phyloP scores from a whole-genome alignment of 2,329 filamentous ascomycete species.

The Proliferodiscus dingleyae region DNA sequence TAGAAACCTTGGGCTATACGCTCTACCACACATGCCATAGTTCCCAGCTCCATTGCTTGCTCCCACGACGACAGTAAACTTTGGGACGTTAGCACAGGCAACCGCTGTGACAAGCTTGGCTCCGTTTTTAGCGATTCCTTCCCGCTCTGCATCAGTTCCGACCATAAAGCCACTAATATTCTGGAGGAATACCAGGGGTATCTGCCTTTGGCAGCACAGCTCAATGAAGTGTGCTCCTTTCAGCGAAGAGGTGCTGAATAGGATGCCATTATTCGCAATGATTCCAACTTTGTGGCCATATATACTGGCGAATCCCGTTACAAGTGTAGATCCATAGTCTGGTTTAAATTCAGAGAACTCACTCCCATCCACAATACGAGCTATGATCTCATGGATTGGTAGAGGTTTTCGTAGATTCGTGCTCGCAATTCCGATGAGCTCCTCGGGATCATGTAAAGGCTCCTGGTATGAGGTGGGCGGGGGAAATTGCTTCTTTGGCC shows the following conservation, averaged over 20 bases:
- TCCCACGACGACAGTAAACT: conserved; percentile 95
- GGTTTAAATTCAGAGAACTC: conserved; percentile 93
- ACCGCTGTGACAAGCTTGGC: conserved; percentile 96
- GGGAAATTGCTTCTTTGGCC: conserved; percentile 51
- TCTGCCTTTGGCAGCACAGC: conserved; percentile 82
- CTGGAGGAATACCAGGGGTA: conserved; percentile 89
- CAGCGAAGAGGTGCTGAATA: conserved; percentile 82
- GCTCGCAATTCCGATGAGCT: conserved; percentile 83
- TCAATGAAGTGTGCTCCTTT: conserved; percentile 98
- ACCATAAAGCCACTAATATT: conserved; percentile 99
- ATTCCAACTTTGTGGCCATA: conserved; percentile 90
- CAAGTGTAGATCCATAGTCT: conserved; percentile 80
- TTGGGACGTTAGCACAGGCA: conserved; percentile 88
- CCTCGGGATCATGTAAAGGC: conserved; percentile 72
- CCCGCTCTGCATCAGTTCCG: conserved; percentile 82
- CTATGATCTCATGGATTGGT: conserved; percentile 84
- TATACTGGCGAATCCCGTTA: conserved; percentile 87
- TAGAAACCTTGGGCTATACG: conserved; percentile 84
- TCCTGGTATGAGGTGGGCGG: conserved; percentile 55
- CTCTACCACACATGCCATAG: conserved; percentile 96
- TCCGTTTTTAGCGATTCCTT: conserved; percentile 95
- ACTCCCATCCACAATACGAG: conserved; percentile 85
- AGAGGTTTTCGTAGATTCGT: conserved; percentile 85
- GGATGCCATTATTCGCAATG: conserved; percentile 91
- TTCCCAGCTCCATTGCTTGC: conserved; percentile 91